Percentiles rank a stretch among this genome's conserved stretches.
phyloP scores from a whole-genome alignment of 2,329 filamentous ascomycete genomes.

The Fusarium neocosmosporiellum region DNA sequence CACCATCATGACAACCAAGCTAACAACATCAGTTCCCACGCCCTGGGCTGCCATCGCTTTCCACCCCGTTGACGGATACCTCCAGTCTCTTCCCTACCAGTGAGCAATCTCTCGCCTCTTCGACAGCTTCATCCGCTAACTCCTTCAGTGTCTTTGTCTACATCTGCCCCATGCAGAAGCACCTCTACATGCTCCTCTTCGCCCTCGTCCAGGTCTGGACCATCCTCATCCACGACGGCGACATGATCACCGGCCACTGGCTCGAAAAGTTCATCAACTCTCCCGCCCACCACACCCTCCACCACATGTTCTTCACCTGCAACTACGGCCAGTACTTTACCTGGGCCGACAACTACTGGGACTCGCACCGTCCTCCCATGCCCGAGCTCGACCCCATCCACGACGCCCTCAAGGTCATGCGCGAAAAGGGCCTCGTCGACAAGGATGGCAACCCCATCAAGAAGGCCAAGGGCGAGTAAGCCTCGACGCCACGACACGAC shows the following conservation, averaged over 20 bases:
- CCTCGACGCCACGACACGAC: not conserved
- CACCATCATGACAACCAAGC: not conserved
- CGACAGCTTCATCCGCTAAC: conserved; percentile 10
- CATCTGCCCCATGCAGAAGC: conserved; percentile 58
- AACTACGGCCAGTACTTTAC: conserved; percentile 63
- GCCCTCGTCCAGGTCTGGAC: conserved; percentile 60
- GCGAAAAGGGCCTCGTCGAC: conserved; percentile 57
- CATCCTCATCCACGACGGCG: conserved; percentile 61
- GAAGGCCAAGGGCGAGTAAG: conserved; percentile 46
- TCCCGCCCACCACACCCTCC: conserved; percentile 60
- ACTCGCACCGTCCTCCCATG: conserved; percentile 56
- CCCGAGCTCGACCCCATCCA: conserved; percentile 57
- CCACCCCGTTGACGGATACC: conserved; percentile 59
- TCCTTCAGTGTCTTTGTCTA: conserved; percentile 54
- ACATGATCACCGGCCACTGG: conserved; percentile 61
- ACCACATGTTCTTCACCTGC: conserved; percentile 62
- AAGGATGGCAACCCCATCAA: conserved; percentile 54
- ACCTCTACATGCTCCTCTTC: conserved; percentile 58
- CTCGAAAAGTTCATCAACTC: conserved; percentile 60
- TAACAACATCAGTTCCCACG: conserved; percentile 52
- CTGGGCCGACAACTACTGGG: conserved; percentile 58
- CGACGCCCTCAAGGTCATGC: conserved; percentile 57
- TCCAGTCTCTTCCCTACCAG: conserved; percentile 61
- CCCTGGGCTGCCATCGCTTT: conserved; percentile 61
- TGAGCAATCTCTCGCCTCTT: conserved; percentile 35